Evolutionary conservation across 2,329 filamentous ascomycete genomes (phyloP), one percentile per base, ranked within the genome.

Genomic region (Pezizomycotina sp.): DNA sequence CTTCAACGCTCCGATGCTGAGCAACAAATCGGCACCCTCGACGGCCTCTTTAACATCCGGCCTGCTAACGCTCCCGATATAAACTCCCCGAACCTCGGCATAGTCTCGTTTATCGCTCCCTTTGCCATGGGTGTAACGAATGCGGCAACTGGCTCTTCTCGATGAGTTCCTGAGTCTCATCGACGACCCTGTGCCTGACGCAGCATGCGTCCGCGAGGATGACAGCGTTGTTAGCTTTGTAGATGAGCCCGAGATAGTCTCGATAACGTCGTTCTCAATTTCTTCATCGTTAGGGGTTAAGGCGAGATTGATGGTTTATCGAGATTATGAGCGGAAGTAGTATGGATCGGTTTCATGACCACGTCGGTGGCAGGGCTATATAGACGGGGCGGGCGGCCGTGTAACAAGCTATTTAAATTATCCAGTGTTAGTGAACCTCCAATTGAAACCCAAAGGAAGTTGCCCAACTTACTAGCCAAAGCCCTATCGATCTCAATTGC

Each of bases 91-190:
- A 77, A 92, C 51, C 70, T 77, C n/a, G 66, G 62, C 29, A 77
- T 66, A 2, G 68, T 68, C 57, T 92, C 82, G 50, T 89, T 68
- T 29, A 92, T 68, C 13, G 78, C 77, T 12, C 81, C 71, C 60
- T 92, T 92, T 29, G 82, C 82, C 77, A 91, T 91, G 2, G 82
- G 80, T 0, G 81, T 77, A n/a, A 84, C 78, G 50, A 89, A 91
- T 0, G 79, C 76, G 83, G 82, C 5, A 92, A 62, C 3, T 70
- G 64, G 1, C 79, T 79, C 56, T 75, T 79, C 42, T 74, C 63
- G 33, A 91, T 62, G 10, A 92, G 62, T 5, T 69, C 68, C 48
- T 79, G 71, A 12, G 82, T 72, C 56, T 89, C 80, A 1, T 70
- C 57, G 1, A 84, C 57, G 10, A 77, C 76, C 26, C 74, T 66